Percentiles rank a stretch among this genome's conserved stretches.
phyloP scores from a whole-genome alignment of 306 rosid species.

The Alnus rubra region DNA sequence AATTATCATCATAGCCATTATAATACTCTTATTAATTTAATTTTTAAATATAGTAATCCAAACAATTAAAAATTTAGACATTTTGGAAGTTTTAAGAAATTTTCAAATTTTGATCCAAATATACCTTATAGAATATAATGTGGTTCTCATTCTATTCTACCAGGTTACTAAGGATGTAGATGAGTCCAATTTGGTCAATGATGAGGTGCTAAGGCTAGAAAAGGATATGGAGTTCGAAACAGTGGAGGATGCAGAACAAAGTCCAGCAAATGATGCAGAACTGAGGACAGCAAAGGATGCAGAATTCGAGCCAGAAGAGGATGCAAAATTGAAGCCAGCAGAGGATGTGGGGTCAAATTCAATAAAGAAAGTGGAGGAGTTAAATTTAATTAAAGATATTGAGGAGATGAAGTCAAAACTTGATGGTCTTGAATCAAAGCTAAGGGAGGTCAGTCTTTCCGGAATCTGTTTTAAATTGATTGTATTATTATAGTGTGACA shows the following conservation, averaged over 20 bases:
- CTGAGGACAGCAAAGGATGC: slow-evolving; percentile 13
- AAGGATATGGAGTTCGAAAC: slow-evolving; percentile 18
- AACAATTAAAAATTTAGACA: background rate
- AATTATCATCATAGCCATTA: background rate
- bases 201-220: slow-evolving; percentile 30
- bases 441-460: slow-evolving; percentile 67
- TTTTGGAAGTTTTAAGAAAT: background rate
- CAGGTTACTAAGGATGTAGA: slow-evolving; percentile 45
- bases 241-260: background rate
- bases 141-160: background rate
- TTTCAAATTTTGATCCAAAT: background rate
- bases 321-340: slow-evolving; percentile 27
- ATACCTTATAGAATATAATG: slow-evolving; percentile 7
- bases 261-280: background rate
- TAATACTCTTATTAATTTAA: background rate
- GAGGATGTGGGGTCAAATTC: slow-evolving; percentile 22
- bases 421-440: slow-evolving; percentile 68
- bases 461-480: background rate
- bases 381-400: slow-evolving; percentile 59
- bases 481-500: background rate
- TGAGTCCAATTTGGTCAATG: slow-evolving; percentile 30
- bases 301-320: slow-evolving; percentile 20
- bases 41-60: background rate
- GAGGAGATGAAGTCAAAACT: slow-evolving; percentile 77
- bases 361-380: slow-evolving; percentile 35